phyloP scores from a whole-genome alignment of 2,329 filamentous ascomycete species.

The Xylaria sp. region DNA sequence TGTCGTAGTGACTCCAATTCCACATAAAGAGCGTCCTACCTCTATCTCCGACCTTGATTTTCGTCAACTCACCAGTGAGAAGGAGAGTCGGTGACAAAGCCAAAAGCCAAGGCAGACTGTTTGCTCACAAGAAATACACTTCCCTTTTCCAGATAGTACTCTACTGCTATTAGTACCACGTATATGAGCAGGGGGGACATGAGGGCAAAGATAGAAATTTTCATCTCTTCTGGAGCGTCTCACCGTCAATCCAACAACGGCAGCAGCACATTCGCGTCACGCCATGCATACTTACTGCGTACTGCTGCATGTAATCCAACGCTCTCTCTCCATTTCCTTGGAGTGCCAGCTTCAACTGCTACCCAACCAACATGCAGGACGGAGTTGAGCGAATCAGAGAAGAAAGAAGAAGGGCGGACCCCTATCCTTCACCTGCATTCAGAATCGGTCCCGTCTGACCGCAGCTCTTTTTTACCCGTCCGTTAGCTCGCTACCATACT shows the following conservation, averaged over 20 bases:
- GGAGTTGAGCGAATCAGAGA: not conserved
- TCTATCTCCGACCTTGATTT: no score
- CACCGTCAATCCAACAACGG: not conserved
- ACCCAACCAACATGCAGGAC: not conserved
- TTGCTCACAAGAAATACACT: not conserved
- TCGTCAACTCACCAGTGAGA: no score
- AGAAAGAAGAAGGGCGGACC: no score
- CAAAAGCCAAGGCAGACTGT: not conserved
- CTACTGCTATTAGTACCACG: no score
- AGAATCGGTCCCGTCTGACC: constrained; percentile 12
- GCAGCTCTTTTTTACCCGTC: not conserved
- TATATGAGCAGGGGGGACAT: not conserved
- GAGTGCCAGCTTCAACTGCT: not conserved
- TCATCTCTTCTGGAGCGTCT: constrained; percentile 11
- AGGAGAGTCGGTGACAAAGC: no score
- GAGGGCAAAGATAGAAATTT: no score
- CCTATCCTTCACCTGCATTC: constrained; percentile 9
- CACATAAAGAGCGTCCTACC: no score
- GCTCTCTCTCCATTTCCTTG: not conserved
- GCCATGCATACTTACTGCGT: constrained; percentile 16
- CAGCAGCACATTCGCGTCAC: not conserved
- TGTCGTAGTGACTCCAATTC: no score
- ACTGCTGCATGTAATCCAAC: not conserved
- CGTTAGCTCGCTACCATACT: not conserved
- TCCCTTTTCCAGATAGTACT: no score